A percentile compares a stretch with the other conserved stretches of the same genome.
Conservation (phyloP, 2,329 filamentous ascomycete genomes). For the Neophaeococcomyces mojaviensis region DNA sequence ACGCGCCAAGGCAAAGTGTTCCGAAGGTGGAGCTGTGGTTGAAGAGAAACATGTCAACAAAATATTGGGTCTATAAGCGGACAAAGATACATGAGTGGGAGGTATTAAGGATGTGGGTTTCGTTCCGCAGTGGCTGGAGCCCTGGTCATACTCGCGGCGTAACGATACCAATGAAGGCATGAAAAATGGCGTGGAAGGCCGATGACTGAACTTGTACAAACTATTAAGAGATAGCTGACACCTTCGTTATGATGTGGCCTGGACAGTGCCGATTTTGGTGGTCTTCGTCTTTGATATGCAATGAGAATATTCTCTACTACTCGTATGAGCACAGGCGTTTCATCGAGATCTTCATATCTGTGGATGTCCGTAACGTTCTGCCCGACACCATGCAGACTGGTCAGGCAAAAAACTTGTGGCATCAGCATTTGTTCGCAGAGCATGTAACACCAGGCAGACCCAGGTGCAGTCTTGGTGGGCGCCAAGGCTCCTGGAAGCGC, state of each 20-base stretch:
- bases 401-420: no score
- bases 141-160: neutral
- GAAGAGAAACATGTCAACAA: conserved; percentile 81
- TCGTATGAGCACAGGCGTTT: neutral
- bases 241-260: neutral
- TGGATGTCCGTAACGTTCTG: no score
- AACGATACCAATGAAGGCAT: neutral
- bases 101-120: no score
- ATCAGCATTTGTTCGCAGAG: no score
- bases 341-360: no score
- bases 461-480: no score
- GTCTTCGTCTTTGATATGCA: neutral
- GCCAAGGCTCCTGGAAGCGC: neutral
- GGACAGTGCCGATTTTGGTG: neutral
- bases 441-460: no score
- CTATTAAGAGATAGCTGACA: neutral
- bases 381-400: no score
- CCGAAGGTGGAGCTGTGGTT: conserved; percentile 78
- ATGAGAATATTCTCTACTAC: neutral
- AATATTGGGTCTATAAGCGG: conserved; percentile 48
- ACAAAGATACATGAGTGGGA: neutral
- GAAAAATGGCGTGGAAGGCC: neutral
- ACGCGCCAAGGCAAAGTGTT: conserved; percentile 92
- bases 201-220: neutral
- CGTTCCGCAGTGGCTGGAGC: neutral